Evolutionary conservation across 176 grass and related monocot genomes (phyloP), one percentile per base, ranked within the genome.

Genomic region (Carex parvula): DNA sequence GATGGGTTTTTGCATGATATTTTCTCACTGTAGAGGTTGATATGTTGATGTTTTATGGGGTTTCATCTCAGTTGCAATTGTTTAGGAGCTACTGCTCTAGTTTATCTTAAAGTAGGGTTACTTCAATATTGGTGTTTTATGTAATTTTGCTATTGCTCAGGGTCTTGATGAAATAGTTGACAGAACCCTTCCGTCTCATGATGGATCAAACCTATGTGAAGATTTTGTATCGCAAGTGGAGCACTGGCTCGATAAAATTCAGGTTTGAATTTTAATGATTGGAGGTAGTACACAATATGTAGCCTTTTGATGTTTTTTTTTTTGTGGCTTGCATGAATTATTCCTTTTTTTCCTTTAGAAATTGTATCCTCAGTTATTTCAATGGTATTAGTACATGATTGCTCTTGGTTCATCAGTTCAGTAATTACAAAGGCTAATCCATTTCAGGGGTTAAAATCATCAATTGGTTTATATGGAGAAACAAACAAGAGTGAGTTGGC

Each of bases 401-500:
- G 10, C 13, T 55, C 48, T 54, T 13, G 72, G 22, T 77, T 77
- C 17, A n/a, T n/a, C n/a, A n/a, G n/a, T 55, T 77, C 21, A 77
- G 72, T 77, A 77, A 77, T 56, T 74, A 22, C 6, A 11, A 33
- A 77, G 6, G 1, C 21, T 77, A 54, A 55, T 77, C 14, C 24
- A 56, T 77, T 55, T 87, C 60, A 90, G 89, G 17, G 53, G 64
- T 52, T 86, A 82, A 85, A 61, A 70, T 98, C 91, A 70, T 85
- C 94, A 77, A 12, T 57, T 87, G 83, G 86, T 63, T 57, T 87
- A 68, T 95, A 93, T 88, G 89, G 89, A 0, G 95, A 92, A 80
- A 98, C 95, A 84, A 95, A 91, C 91, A 93, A 92, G 82, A 95
- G 95, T 88, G 95, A 98, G 65, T 85, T 98, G 88, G 92, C 95